These are phyloP conservation scores for Protostelium mycophagum DNA, from an alignment of 78 protist genomes.

Conservation along the genomic window DNA sequence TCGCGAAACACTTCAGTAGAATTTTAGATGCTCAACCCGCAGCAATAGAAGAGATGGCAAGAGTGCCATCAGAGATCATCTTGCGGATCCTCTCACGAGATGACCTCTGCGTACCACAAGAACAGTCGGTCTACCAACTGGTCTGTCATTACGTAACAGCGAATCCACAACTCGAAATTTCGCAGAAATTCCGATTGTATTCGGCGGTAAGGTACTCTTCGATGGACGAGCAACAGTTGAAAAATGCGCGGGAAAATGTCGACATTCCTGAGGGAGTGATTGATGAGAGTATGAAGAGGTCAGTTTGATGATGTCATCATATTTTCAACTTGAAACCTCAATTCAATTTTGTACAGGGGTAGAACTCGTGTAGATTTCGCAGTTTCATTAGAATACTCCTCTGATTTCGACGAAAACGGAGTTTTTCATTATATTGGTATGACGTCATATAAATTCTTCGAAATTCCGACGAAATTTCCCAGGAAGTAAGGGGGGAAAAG, in stretches of 20 bases:
- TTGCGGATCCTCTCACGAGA: background rate
- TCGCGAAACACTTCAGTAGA: background rate
- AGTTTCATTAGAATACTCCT: constrained; percentile 29
- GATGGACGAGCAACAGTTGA: background rate
- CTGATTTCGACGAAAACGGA: constrained; percentile 28
- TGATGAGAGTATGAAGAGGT: background rate
- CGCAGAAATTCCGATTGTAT: background rate
- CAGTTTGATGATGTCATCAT: background rate
- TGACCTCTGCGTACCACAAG: background rate
- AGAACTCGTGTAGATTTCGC: constrained; percentile 44
- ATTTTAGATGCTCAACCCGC: background rate
- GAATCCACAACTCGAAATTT: background rate
- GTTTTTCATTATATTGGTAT: constrained; percentile 56
- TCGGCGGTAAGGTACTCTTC: background rate
- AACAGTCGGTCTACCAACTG: background rate
- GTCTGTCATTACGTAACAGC: background rate
- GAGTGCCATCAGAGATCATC: background rate
- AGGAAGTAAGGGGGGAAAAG: constrained; percentile 29
- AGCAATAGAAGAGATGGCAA: background rate
- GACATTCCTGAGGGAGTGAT: background rate
- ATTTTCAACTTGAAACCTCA: background rate
- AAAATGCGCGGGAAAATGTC: background rate
- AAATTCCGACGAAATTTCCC: too few relatives aligned
- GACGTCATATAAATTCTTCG: background rate
- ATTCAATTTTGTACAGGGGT: constrained; percentile 8